Base-by-base conservation (phyloP, 2,329 filamentous ascomycete species). In the Colletotrichum gigasporum region DNA sequence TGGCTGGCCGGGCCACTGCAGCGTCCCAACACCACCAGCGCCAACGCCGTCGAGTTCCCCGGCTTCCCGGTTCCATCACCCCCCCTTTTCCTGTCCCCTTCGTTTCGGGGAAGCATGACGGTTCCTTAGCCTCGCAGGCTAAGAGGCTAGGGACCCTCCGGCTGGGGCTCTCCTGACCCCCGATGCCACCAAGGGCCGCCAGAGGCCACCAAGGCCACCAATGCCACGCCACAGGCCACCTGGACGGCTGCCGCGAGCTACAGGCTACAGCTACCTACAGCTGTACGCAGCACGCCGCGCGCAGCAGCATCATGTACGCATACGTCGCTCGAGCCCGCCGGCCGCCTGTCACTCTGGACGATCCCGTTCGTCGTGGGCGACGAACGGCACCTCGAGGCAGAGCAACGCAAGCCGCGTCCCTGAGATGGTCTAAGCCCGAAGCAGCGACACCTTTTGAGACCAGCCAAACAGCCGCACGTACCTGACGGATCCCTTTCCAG, bases 91-190 rank as follows among this genome's bases (percentile, higher is more conserved):
- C 41, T 61, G 22, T 20, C 55, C 34, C 56, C 50, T 65, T 65
- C 62, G 62, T 55, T 62, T 65, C 62, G 62, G 62, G 62, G 62
- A 65, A 62, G 62, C 56, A 65, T 50, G 56, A 62, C 34, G 35
- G 50, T 37, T 55, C 41, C 62, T 59, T 65, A 61, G 56, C 30
- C 30, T 54, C 22, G 30, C 34, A 65, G 50, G 24, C 56, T 55
- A 51, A 65, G 48, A 37, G 42, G 34, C 57, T 20, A 62, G 50
- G 41, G 57, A 50, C 56, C 26, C 50, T 55, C 57, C 56, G 62
- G 62, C 62, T 65, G 50, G 62, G 41, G 62, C 48, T 55, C 42
- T 51, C 53, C 22, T 28, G 47, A 35, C 54, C 61, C 61, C 55
- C 61, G 61, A 61, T 61, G 47, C 55, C 41, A 20, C 30, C 4